phyloP scores from a whole-genome alignment of 2,329 filamentous ascomycete genomes.

The Diaporthe humulicola region DNA sequence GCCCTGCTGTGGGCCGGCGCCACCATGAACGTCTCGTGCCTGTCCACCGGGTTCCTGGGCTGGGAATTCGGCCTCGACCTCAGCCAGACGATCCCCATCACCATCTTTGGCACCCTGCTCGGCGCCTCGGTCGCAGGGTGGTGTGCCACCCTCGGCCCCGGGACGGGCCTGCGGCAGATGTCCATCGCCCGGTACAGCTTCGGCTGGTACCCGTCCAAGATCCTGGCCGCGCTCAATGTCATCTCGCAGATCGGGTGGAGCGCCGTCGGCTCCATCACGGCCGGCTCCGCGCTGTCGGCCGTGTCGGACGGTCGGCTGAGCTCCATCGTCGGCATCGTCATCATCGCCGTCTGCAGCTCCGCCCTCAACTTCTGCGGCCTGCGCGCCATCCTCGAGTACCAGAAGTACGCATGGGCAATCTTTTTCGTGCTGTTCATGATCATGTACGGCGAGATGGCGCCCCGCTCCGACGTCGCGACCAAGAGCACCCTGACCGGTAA shows the following conservation, averaged over 20 bases:
- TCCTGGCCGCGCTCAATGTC: constrained; percentile 63
- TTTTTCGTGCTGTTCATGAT: constrained; percentile 63
- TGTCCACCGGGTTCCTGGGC: constrained; percentile 64
- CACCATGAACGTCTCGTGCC: constrained; percentile 65
- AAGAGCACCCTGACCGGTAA: constrained; percentile 51
- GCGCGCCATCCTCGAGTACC: constrained; percentile 61
- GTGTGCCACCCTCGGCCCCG: constrained; percentile 63
- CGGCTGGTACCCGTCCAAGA: constrained; percentile 64
- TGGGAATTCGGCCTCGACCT: constrained; percentile 61
- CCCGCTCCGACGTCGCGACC: constrained; percentile 54
- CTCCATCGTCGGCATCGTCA: constrained; percentile 64
- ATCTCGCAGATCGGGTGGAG: constrained; percentile 64
- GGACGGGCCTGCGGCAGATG: constrained; percentile 63
- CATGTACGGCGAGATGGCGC: constrained; percentile 60
- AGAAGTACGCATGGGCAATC: constrained; percentile 63
- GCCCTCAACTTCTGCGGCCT: constrained; percentile 66
- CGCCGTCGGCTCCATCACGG: constrained; percentile 64
- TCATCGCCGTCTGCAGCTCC: constrained; percentile 63
- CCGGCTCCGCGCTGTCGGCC: constrained; percentile 61
- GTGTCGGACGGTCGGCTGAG: constrained; percentile 58
- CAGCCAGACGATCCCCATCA: constrained; percentile 58
- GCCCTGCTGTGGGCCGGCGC: constrained; percentile 64
- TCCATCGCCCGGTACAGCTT: constrained; percentile 62
- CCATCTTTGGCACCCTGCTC: constrained; percentile 60
- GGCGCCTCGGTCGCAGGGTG: constrained; percentile 58